A percentile compares a stretch with the other conserved stretches of the same genome.
These are phyloP conservation scores for Lobulomyces angularis DNA, from an alignment of 192 early-diverging fungal species.

Conservation along the genomic window DNA sequence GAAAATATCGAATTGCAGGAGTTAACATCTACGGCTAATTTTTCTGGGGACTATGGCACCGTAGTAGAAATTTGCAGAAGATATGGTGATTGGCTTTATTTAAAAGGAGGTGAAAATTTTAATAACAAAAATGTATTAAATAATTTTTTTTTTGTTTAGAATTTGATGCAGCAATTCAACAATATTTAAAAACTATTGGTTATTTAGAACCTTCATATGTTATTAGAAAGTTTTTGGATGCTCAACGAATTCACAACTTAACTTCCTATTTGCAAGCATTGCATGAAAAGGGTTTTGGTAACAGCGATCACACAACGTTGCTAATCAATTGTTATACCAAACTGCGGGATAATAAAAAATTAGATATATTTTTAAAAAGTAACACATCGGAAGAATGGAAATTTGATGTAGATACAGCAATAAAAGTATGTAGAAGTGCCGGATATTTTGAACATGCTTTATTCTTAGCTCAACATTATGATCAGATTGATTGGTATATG, in stretches of 20 bases:
- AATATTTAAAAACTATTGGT: slow-evolving; percentile 85
- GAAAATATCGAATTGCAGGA: neutral
- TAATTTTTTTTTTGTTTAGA: slow-evolving; percentile 44
- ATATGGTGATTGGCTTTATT: slow-evolving; percentile 90
- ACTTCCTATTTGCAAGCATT: slow-evolving; percentile 81
- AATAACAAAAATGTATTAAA: neutral
- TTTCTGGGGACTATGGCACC: slow-evolving; percentile 67
- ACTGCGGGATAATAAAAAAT: slow-evolving; percentile 67
- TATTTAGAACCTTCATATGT: slow-evolving; percentile 92
- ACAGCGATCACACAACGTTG: slow-evolving; percentile 89
- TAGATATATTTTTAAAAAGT: slow-evolving; percentile 80
- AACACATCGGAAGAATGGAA: slow-evolving; percentile 45
- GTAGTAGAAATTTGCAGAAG: slow-evolving; percentile 86
- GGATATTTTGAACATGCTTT: slow-evolving; percentile 86
- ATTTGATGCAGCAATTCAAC: slow-evolving; percentile 78
- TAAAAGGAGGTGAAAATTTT: slow-evolving; percentile 4
- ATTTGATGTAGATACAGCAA: slow-evolving; percentile 92
- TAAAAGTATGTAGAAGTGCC: slow-evolving; percentile 80
- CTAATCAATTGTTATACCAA: slow-evolving; percentile 97
- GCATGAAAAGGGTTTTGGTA: slow-evolving; percentile 75
- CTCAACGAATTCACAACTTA: slow-evolving; percentile 81
- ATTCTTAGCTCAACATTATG: slow-evolving; percentile 71
- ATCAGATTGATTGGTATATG: slow-evolving; percentile 72
- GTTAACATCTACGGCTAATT: slow-evolving; percentile 34
- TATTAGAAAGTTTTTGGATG: slow-evolving; percentile 92